Base-by-base conservation (phyloP, 1,284 basidiomycete species). In the Heterobasidion annosum region DNA sequence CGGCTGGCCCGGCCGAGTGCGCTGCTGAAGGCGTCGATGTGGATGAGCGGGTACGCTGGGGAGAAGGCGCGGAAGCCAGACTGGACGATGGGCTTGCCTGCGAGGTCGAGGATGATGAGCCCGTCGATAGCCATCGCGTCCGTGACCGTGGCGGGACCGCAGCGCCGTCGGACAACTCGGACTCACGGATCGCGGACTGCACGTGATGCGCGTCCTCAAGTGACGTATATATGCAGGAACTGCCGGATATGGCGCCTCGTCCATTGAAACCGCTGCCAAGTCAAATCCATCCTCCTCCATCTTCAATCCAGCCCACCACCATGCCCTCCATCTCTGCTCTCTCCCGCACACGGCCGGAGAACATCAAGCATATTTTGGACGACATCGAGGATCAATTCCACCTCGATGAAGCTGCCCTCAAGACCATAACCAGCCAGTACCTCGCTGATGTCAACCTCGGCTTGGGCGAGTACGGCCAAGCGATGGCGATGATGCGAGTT, bases 401-500 rank as follows among this genome's bases (percentile, higher is more conserved):
- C 43, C 74, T 95, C 54, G 69, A 73, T 47, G 72, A 81, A 37
- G 75, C 83, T 42, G 69, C 71, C 55, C 81, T 97, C 54, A 66
- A 80, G 48, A 72, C 76, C 52, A 87, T 96, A 66, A 83, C 89
- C n/a, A 72, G 77, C 44, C 79, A 85, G 50, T 96, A 97, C 69
- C 73, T 93, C 44, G 72, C 79, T 55, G 93, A 96, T 66, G 84
- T 91, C 64, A 74, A 76, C 45, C 66, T 80, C 13, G 94, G 93
- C 16, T 73, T 95, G 46, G 68, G 72, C 2, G 71, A 70, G 59
- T 93, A 92, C 70, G 83, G 82, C 45, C 79, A 88, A 53, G 75
- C 88, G 51, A 88, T 93, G 81, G 91, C 91, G 12, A 95, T 95
- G 90, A 92, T 96, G 88, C 88, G 61, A 58, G 79, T 66, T 9